These are phyloP conservation scores for Heterobasidion annosum DNA, from an alignment of 1,284 basidiomycete genomes.

Conservation along the genomic window DNA sequence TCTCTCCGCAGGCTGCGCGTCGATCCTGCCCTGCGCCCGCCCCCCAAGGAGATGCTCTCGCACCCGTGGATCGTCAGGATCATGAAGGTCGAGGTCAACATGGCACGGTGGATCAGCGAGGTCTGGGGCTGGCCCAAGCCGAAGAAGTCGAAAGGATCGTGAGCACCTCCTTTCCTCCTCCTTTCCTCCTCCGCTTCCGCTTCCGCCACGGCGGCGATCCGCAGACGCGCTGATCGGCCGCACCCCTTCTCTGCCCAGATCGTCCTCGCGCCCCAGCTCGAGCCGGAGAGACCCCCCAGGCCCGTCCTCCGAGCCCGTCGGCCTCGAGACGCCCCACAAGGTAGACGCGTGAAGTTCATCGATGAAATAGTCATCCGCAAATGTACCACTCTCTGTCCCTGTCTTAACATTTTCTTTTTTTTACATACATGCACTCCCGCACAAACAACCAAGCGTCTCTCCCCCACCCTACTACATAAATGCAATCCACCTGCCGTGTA, in stretches of 20 bases:
- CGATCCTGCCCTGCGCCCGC: constrained; percentile 51
- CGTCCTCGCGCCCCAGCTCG: constrained; percentile 29
- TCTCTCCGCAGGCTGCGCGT: constrained; percentile 20
- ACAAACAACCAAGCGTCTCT: no score
- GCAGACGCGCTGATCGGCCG: not conserved
- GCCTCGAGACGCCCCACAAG: not conserved
- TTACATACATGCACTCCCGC: no score
- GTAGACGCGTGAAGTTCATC: not conserved
- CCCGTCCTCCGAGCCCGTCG: constrained; percentile 1
- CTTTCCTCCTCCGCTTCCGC: not conserved
- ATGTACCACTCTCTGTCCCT: no score
- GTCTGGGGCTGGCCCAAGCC: constrained; percentile 78
- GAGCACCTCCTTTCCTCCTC: not conserved
- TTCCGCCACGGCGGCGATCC: not conserved
- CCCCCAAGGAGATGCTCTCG: constrained; percentile 76
- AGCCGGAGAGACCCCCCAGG: constrained; percentile 22
- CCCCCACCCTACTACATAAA: no score
- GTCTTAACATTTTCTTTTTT: no score
- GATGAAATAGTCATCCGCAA: no score
- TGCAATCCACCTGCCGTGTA: no score
- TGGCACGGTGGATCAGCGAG: constrained; percentile 85
- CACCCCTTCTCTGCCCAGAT: not conserved
- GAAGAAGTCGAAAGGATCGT: constrained; percentile 18
- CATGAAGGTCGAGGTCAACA: constrained; percentile 79
- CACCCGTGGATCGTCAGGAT: constrained; percentile 84